Conservation (phyloP, 495 filamentous ascomycete species). For the Cercophora samala region DNA sequence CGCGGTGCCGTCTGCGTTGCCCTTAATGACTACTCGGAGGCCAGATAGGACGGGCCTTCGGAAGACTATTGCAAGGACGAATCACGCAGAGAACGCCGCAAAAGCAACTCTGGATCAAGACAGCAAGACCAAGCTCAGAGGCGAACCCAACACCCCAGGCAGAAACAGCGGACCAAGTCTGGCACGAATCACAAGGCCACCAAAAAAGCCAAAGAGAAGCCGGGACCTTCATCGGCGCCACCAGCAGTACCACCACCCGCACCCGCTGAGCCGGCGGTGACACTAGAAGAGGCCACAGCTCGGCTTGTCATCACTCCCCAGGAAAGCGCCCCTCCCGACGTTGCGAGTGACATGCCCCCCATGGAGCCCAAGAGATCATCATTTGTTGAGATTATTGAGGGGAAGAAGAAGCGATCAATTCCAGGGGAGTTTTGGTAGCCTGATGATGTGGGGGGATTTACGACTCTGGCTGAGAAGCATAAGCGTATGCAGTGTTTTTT, state of each 20-base stretch:
- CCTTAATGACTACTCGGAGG: constrained; percentile 92
- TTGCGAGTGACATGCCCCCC: neutral
- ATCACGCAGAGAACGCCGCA: neutral
- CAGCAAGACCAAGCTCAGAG: neutral
- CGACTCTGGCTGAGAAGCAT: neutral
- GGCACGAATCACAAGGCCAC: neutral
- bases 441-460: neutral
- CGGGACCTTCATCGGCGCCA: neutral
- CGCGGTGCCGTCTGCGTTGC: constrained; percentile 94
- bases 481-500: neutral
- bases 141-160: neutral
- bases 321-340: neutral
- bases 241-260: neutral
- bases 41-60: constrained; percentile 39
- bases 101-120: neutral
- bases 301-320: neutral
- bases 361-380: neutral
- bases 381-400: neutral
- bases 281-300: neutral
- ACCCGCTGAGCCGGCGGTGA: neutral
- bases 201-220: neutral
- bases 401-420: neutral
- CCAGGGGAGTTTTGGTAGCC: neutral
- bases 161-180: neutral
- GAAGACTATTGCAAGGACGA: constrained; percentile 7